These are phyloP conservation scores for Hanseniaspora hatyaiensis DNA, from an alignment of 805 yeast species.

Conservation along the genomic window DNA sequence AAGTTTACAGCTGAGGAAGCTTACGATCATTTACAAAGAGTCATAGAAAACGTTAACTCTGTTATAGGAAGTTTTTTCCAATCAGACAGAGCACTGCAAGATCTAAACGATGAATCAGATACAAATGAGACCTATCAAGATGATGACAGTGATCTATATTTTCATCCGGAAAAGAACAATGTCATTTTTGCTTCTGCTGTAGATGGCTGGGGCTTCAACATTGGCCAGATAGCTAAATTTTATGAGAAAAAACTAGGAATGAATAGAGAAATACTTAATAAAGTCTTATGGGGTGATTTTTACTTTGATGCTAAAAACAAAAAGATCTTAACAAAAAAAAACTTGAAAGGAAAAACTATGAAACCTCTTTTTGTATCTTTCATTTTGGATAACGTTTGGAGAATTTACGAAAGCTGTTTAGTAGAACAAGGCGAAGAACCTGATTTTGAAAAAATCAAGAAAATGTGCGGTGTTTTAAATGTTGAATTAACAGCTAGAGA, in stretches of 20 bases:
- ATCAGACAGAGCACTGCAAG: slow-evolving; percentile 87
- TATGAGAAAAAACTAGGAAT: slow-evolving; percentile 78
- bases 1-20: slow-evolving; percentile 77
- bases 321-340: slow-evolving; percentile 58
- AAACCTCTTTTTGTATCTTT: slow-evolving; percentile 82
- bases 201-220: slow-evolving; percentile 96
- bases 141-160: slow-evolving; percentile 72
- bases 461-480: slow-evolving; percentile 58
- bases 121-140: slow-evolving; percentile 37
- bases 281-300: slow-evolving; percentile 93
- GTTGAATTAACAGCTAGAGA: slow-evolving; percentile 66
- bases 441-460: slow-evolving; percentile 59
- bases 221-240: slow-evolving; percentile 77
- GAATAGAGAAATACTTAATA: slow-evolving; percentile 62
- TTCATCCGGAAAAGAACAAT: slow-evolving; percentile 76
- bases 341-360: slow-evolving; percentile 46
- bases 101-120: slow-evolving; percentile 54
- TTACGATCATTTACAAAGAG: slow-evolving; percentile 60
- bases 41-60: slow-evolving; percentile 87
- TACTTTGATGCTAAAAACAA: slow-evolving; percentile 83
- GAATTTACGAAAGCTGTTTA: slow-evolving; percentile 63
- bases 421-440: slow-evolving; percentile 28
- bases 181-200: slow-evolving; percentile 84
- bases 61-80: slow-evolving; percentile 87
- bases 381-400: slow-evolving; percentile 85